Evolutionary conservation across 1,284 basidiomycete genomes (phyloP).

Genomic region (Apiotrichum brassicae): DNA sequence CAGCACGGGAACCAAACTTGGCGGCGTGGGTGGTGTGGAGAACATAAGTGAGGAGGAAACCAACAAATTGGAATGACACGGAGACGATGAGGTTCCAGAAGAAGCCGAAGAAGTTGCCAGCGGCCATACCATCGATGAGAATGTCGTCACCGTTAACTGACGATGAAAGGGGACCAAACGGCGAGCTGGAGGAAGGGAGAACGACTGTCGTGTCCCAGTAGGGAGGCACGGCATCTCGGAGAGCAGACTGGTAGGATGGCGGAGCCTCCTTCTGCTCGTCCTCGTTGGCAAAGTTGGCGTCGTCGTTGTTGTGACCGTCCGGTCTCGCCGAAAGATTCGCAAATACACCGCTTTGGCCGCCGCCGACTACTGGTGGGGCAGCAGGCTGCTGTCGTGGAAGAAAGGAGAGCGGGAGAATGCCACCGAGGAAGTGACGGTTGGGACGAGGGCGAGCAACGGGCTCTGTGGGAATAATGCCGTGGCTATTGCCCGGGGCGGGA

Average conservation of each 20-base stretch:
- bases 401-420: slow-evolving; percentile 69
- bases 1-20: slow-evolving; percentile 87
- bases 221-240: slow-evolving; percentile 83
- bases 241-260: slow-evolving; percentile 83
- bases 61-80: slow-evolving; percentile 94
- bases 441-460: slow-evolving; percentile 51
- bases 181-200: slow-evolving; percentile 50
- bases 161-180: slow-evolving; percentile 48
- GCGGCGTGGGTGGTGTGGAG: slow-evolving; percentile 91
- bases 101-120: slow-evolving; percentile 51
- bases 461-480: slow-evolving; percentile 62
- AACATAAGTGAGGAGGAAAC: slow-evolving; percentile 88
- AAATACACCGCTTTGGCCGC: slow-evolving; percentile 90
- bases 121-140: slow-evolving; percentile 53
- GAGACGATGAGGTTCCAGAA: slow-evolving; percentile 64
- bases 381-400: slow-evolving; percentile 48
- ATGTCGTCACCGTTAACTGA: slow-evolving; percentile 51
- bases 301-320: slow-evolving; percentile 35
- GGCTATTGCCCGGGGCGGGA: slow-evolving; percentile 68
- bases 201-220: slow-evolving; percentile 98
- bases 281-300: slow-evolving; percentile 63
- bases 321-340: slow-evolving; percentile 84
- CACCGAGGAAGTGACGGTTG: slow-evolving; percentile 59
- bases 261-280: slow-evolving; percentile 73
- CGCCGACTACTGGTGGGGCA: slow-evolving; percentile 48